A percentile compares a stretch with the other conserved stretches of the same genome.
Conservation (phyloP, 345 rosid species). For the Syzygium oleosum region DNA sequence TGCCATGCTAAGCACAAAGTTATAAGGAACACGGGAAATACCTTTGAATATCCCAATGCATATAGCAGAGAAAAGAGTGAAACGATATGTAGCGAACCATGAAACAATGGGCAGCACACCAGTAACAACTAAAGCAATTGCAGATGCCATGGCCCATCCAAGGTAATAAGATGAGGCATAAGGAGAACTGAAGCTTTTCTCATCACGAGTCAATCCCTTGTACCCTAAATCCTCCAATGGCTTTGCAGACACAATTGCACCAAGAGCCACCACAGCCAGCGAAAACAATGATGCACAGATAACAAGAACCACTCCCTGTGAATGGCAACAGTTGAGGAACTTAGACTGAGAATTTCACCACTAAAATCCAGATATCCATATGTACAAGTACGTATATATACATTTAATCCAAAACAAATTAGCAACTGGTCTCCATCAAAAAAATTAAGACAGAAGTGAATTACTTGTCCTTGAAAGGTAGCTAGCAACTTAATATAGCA, state of each 20-base stretch:
- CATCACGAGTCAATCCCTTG: constrained; percentile 63
- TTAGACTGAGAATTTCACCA: not conserved
- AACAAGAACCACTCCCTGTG: constrained; percentile 68
- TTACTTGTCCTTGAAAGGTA: not conserved
- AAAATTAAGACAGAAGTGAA: not conserved
- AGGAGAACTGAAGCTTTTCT: constrained; percentile 57
- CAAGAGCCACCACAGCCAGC: constrained; percentile 75
- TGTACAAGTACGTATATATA: not conserved
- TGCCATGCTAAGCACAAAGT: not conserved
- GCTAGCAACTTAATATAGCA: not conserved
- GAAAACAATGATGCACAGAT: constrained; percentile 53
- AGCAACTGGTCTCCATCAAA: not conserved
- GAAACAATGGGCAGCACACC: constrained; percentile 93
- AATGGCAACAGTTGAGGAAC: constrained; percentile 4
- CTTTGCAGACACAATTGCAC: constrained; percentile 78
- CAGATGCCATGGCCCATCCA: constrained; percentile 99
- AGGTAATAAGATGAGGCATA: constrained; percentile 83
- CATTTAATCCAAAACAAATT: not conserved
- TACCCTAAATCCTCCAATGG: constrained; percentile 76
- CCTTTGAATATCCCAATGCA: constrained; percentile 81
- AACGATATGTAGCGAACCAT: constrained; percentile 95
- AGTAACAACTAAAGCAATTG: constrained; percentile 79
- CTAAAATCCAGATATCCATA: not conserved
- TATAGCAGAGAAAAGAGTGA: constrained; percentile 82
- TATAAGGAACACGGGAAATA: constrained; percentile 8